Evolutionary conservation across 768 basidiomycete genomes (phyloP), one percentile per base, ranked within the genome.

Genomic region (Pleurotus eryngii): DNA sequence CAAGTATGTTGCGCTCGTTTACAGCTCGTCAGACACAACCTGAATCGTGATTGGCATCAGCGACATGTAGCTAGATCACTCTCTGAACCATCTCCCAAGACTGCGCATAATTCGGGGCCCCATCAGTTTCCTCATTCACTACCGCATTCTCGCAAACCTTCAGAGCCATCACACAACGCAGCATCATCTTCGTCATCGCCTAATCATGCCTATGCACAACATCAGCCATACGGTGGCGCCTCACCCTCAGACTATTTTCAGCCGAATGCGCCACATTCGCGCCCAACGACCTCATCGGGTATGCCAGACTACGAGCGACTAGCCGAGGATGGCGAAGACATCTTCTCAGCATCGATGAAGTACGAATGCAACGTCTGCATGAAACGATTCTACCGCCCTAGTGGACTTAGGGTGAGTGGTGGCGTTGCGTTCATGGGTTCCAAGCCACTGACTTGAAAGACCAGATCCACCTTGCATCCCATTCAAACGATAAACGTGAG

Each of bases 401-500:
- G 90, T 61, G 92, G 90, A 70, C 79, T 92, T 64, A 90, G 83
- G 81, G 90, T 88, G 46, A 47, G 58, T 17, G 17, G 59, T 35
- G 30, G 30, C 56, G 62, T 68, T 49, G 58, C 47, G 50, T n/a
- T 47, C 35, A 12, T 17, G 55, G 18, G 47, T 53, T 17, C 62
- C 57, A 65, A n/a, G 80, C 80, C 0, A 81, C 79, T 42, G 55
- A 55, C 47, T 60, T 43, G 18, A 49, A 55, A 55, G 47, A 57
- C 14, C 59, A 92, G 90, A 92, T 90, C 61, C 90, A 92, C 70
- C 70, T 89, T 60, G 90, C 92, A 60, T 90, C 88, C 62, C 90
- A 92, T 70, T 91, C 89, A 0, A 90, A 89, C 60, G 88, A 89
- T 70, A 91, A 87, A 75, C 90, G 90, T 92, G 67, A 77, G 86